Percentiles rank a stretch among this genome's conserved stretches.
phyloP scores from a whole-genome alignment of 176 grass and related monocot genomes.

The Avena insularis region DNA sequence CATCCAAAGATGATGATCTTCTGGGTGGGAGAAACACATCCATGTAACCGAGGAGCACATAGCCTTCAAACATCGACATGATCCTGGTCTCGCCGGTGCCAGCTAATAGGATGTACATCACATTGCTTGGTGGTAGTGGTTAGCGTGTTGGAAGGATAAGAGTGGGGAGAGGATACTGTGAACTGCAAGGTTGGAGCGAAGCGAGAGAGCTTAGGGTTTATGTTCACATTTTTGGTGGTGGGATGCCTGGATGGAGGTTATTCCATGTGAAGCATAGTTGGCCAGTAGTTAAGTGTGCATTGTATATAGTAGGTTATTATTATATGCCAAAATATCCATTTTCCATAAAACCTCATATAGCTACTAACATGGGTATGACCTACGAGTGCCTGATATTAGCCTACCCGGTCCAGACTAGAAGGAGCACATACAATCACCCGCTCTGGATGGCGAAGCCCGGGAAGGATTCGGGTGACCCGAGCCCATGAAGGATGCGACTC shows the following conservation, averaged over 20 bases:
- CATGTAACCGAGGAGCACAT: slow-evolving; percentile 39
- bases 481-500: too few species aligned
- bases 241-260: neutral
- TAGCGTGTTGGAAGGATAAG: neutral
- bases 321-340: neutral
- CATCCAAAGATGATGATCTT: neutral
- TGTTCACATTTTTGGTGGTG: neutral
- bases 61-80: slow-evolving; percentile 49
- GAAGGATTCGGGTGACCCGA: too few species aligned
- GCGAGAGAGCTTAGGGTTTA: neutral
- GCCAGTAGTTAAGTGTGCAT: neutral
- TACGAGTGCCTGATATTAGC: too few species aligned
- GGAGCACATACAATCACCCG: too few species aligned
- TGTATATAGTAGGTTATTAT: neutral
- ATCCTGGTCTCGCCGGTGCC: neutral
- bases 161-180: neutral
- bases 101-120: neutral
- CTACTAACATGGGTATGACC: too few species aligned
- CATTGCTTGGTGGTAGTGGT: neutral
- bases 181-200: neutral
- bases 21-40: slow-evolving; percentile 42
- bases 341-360: neutral
- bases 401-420: too few species aligned
- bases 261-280: neutral
- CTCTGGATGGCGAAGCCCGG: too few species aligned